Percentiles rank a stretch among this genome's conserved stretches.
These are phyloP conservation scores for Pichia sp. DNA, from an alignment of 1,139 yeast species.

Conservation along the genomic window DNA sequence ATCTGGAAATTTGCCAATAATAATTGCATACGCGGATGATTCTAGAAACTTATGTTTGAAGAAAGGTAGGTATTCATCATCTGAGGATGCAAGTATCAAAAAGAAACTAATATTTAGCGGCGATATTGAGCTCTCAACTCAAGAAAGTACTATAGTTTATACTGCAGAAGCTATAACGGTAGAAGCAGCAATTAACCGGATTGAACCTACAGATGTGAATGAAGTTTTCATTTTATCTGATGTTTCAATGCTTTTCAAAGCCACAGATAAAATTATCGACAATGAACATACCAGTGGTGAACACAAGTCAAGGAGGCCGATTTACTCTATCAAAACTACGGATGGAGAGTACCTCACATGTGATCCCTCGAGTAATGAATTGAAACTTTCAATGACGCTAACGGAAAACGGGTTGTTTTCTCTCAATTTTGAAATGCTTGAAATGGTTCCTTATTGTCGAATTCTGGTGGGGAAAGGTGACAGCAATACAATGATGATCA, in stretches of 20 bases:
- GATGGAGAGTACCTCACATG: conserved; percentile 31
- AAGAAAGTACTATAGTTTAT: conserved; percentile 1
- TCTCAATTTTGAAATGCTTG: conserved; percentile 16
- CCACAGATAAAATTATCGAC: conserved; percentile 8
- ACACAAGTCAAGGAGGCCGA: background rate
- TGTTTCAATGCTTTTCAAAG: conserved; percentile 21
- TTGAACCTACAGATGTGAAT: conserved; percentile 35
- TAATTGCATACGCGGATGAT: conserved; percentile 6
- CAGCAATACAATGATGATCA: conserved; percentile 18
- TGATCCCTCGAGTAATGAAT: conserved; percentile 22
- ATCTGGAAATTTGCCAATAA: conserved; percentile 10
- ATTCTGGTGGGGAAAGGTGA: conserved; percentile 19
- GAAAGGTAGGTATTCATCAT: conserved; percentile 1
- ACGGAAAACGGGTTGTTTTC: conserved; percentile 36
- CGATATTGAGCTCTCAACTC: background rate
- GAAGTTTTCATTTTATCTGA: conserved; percentile 38
- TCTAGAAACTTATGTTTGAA: conserved; percentile 2
- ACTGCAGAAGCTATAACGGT: background rate
- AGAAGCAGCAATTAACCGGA: conserved; percentile 20
- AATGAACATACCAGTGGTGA: background rate
- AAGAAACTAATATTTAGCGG: conserved; percentile 1
- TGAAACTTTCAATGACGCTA: conserved; percentile 36
- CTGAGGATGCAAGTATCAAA: conserved; percentile 1
- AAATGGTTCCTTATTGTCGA: conserved; percentile 1
- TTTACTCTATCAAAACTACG: conserved; percentile 9